Percentiles rank a stretch among this genome's conserved stretches.
phyloP scores from a whole-genome alignment of 805 yeast genomes.

The Candida lessepsii region DNA sequence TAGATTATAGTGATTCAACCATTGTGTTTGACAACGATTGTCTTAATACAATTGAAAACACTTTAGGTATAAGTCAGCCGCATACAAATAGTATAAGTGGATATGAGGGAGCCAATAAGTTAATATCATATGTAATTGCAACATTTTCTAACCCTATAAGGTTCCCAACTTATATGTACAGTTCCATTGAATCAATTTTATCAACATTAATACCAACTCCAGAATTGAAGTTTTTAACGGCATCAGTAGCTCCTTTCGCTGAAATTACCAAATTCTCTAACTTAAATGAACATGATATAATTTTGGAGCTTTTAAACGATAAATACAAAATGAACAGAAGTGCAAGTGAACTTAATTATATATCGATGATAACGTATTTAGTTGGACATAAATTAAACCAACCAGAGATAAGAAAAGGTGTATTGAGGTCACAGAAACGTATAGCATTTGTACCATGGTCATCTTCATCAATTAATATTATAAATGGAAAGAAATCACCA shows the following conservation, averaged over 20 bases:
- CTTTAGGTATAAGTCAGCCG: slow-evolving; percentile 19
- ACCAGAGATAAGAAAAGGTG: slow-evolving; percentile 68
- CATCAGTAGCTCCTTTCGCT: slow-evolving; percentile 43
- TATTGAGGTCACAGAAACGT: slow-evolving; percentile 60
- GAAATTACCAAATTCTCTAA: slow-evolving; percentile 56
- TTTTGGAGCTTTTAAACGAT: slow-evolving; percentile 77
- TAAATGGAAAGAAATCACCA: slow-evolving; percentile 72
- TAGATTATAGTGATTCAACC: slow-evolving; percentile 81
- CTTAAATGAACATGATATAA: slow-evolving; percentile 79
- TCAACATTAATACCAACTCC: slow-evolving; percentile 85
- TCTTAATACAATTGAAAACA: slow-evolving; percentile 66
- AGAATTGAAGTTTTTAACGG: slow-evolving; percentile 52
- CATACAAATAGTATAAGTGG: slow-evolving; percentile 33
- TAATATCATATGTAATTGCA: slow-evolving; percentile 82
- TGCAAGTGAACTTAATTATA: slow-evolving; percentile 46
- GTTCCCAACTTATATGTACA: slow-evolving; percentile 89
- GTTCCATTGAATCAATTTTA: slow-evolving; percentile 75
- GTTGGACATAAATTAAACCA: slow-evolving; percentile 64
- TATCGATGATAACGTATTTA: slow-evolving; percentile 68
- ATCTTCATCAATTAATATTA: slow-evolving; percentile 73
- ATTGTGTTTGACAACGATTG: slow-evolving; percentile 93
- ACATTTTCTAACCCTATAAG: slow-evolving; percentile 83
- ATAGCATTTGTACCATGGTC: slow-evolving; percentile 85
- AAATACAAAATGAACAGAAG: slow-evolving; percentile 68
- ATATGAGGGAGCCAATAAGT: slow-evolving; percentile 76